Base-by-base conservation (phyloP, 768 basidiomycete species). In the Leccinum variicolor region DNA sequence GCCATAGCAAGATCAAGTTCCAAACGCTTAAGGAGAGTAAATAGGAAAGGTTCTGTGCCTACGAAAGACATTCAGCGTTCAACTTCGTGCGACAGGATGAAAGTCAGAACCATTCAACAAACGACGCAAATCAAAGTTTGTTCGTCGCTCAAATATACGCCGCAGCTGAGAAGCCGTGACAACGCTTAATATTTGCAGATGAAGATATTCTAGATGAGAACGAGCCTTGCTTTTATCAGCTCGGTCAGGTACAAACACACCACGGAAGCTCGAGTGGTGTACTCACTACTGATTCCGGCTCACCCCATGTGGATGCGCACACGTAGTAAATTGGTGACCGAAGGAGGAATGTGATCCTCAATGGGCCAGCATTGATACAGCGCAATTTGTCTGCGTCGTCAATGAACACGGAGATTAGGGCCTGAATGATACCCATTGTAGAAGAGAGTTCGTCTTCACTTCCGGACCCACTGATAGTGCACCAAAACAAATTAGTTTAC, bases 271-370 rank as follows among this genome's bases (percentile, higher is more conserved):
- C 26, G 25, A 21, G 15, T 17, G 43, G 17, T 34, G 56, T 52
- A 78, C 92, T 75, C 75, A 98, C 95, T 62, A 98, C 87, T 59
- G 90, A 92, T 73, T 98, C 97, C 0, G 97, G 96, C 73, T 98
- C 97, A 13, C 91, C 91, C 92, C 92, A 96, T 11, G 89, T 85
- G 21, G 93, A 94, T 13, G 86, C 87, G 61, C 91, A 95, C 28
- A 88, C 93, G 66, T 95, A 92, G 73, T 98, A 98, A 19, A 99
- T 74, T 4, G 97, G 97, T 6, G 91, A 69, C 29, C 94, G 85
- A 50, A 95, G 79, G 7, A 95, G 73, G 70, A 99, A 96, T 0
- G 89, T 87, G 56, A 99, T 96, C 51, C 86, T 81, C 6, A 86
- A 83, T n/a, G 76, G 75, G 28, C 93, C 94, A 52, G 90, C 85